Evolutionary conservation across 75 land plant genomes (phyloP).

Genomic region (Larix kaempferi): DNA sequence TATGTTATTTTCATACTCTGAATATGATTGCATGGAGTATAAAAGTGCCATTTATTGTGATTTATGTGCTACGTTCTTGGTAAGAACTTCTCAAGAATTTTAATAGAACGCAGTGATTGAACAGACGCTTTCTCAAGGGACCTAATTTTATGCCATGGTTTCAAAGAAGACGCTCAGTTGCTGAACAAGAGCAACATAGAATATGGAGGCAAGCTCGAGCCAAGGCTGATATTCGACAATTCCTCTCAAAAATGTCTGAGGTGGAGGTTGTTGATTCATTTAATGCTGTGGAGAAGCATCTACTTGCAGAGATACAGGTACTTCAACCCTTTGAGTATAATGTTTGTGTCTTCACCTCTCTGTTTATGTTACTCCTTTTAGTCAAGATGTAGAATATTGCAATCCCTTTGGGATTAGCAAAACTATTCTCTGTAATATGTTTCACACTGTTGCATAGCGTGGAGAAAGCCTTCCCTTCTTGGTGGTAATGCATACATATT

Average conservation of each 20-base stretch:
- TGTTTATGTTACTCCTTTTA: neutral
- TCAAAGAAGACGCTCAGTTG: slow-evolving; percentile 82
- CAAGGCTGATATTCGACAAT: slow-evolving; percentile 55
- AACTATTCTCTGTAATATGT: neutral
- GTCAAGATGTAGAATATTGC: neutral
- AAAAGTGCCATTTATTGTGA: neutral
- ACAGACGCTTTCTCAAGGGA: slow-evolving; percentile 82
- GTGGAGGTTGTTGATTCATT: slow-evolving; percentile 88
- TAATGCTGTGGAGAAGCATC: slow-evolving; percentile 81
- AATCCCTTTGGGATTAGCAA: neutral
- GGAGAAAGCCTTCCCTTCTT: neutral
- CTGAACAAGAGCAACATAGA: slow-evolving; percentile 85
- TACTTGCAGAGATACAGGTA: slow-evolving; percentile 83
- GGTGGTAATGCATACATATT: too few relatives aligned
- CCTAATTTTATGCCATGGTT: slow-evolving; percentile 99
- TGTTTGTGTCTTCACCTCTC: neutral
- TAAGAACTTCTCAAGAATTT: neutral
- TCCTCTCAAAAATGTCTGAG: slow-evolving; percentile 81
- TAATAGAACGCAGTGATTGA: neutral
- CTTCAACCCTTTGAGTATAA: neutral
- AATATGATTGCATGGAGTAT: neutral
- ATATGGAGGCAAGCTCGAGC: slow-evolving; percentile 91
- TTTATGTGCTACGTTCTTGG: neutral
- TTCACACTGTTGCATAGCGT: neutral
- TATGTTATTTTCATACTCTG: neutral